Evolutionary conservation across 2,329 filamentous ascomycete species (phyloP), one percentile per base, ranked within the genome.

Genomic region (Cyclaneusma minus): DNA sequence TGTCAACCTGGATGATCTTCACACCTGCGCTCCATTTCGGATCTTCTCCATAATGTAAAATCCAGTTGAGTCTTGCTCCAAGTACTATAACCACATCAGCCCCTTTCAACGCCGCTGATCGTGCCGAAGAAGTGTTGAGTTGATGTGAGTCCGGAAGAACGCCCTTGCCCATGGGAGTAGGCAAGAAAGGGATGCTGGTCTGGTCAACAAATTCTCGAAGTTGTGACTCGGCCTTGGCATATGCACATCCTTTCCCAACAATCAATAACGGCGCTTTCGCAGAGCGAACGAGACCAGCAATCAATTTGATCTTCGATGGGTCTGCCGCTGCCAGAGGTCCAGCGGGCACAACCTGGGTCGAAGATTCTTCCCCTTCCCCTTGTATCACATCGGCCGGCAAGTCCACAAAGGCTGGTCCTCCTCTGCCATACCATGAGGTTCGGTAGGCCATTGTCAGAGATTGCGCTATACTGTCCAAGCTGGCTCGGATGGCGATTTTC

Each of bases 161-260:
- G 13, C 65, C 65, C 39, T 69, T 69, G 4, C 64, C 65, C 62
- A 68, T 69, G 1, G 64, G 65, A 1, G 62, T 66, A 0, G 64
- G 62, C 5, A 70, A 47, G 39, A 70, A 69, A 1, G 63, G 64
- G 7, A 70, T 49, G 14, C 54, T 47, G 7, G 59, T 60, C 35
- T 45, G 40, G 23, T 62, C 44, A 13, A 68, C 49, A 15, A 68
- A 43, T 8, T 45, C 34, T 14, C 54, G 47, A 28, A 68, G 58
- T 2, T 42, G 38, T 2, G 31, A 18, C 35, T 68, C 63, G 3
- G 63, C 58, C 25, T 54, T 52, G 15, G 60, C 56, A 43, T 66
- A 68, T 11, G 62, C 61, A 4, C 62, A 60, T 4, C 63, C 64
- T 36, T 69, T 69, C 1, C 65, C 64, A 29, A 69, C 43, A 16